A percentile compares a stretch with the other conserved stretches of the same genome.
These are phyloP conservation scores for Verbascum thapsus DNA, from an alignment of 257 asterid species.

Conservation along the genomic window DNA sequence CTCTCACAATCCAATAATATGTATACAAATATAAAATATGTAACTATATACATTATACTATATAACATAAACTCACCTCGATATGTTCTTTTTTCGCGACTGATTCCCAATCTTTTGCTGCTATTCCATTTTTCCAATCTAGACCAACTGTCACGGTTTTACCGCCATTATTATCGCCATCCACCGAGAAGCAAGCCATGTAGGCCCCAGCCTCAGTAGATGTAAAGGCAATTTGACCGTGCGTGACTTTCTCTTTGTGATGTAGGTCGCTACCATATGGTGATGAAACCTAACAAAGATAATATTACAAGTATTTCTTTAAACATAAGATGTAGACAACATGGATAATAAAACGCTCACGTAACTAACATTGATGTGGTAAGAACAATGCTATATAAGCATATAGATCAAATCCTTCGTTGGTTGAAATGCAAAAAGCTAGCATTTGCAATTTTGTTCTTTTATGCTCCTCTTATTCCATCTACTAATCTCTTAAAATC, in stretches of 20 bases:
- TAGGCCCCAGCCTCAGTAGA: slow-evolving; percentile 65
- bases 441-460: too few relatives aligned
- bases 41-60: neutral
- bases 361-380: too few relatives aligned
- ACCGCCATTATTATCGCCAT: slow-evolving; percentile 28
- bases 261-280: slow-evolving; percentile 60
- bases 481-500: too few relatives aligned
- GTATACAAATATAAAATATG: neutral
- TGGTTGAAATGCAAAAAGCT: too few relatives aligned
- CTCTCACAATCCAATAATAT: neutral
- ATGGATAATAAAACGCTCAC: too few relatives aligned
- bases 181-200: slow-evolving; percentile 57
- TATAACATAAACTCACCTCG: slow-evolving; percentile 45
- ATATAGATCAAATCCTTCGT: too few relatives aligned
- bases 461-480: too few relatives aligned
- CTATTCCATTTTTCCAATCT: slow-evolving; percentile 77
- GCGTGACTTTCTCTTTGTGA: slow-evolving; percentile 46
- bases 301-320: neutral
- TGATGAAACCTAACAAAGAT: slow-evolving; percentile 65
- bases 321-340: too few relatives aligned
- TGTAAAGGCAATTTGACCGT: slow-evolving; percentile 74
- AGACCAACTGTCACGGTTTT: slow-evolving; percentile 49
- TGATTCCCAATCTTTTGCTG: slow-evolving; percentile 78
- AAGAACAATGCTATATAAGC: too few relatives aligned
- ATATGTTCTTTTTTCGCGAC: slow-evolving; percentile 84